Percentiles rank a stretch among this genome's conserved stretches.
phyloP scores from a whole-genome alignment of 2,329 filamentous ascomycete genomes.

The Ascochyta fabae region DNA sequence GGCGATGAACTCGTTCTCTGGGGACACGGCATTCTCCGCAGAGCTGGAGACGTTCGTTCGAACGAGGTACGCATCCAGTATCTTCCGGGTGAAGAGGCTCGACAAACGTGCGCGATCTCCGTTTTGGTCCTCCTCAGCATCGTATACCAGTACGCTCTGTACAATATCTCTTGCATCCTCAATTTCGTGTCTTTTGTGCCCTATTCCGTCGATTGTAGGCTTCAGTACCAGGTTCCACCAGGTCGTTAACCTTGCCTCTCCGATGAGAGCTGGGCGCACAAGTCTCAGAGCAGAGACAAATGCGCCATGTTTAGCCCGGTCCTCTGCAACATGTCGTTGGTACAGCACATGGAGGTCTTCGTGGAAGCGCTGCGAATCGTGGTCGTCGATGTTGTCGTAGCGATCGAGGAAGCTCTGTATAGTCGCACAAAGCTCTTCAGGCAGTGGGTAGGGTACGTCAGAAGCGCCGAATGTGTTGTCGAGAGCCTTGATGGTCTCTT shows the following conservation, averaged over 20 bases:
- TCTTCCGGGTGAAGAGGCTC: conserved; percentile 62
- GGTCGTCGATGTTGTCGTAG: conserved; percentile 71
- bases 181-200: conserved; percentile 68
- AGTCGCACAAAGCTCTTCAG: conserved; percentile 66
- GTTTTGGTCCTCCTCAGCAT: conserved; percentile 62
- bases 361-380: conserved; percentile 72
- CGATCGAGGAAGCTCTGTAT: conserved; percentile 73
- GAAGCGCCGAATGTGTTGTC: conserved; percentile 52
- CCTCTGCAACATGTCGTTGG: conserved; percentile 66
- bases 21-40: conserved; percentile 48
- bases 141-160: conserved; percentile 68
- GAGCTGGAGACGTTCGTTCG: conserved; percentile 49
- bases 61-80: conserved; percentile 53
- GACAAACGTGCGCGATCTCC: conserved; percentile 53
- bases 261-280: conserved; percentile 68
- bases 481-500: conserved; percentile 57
- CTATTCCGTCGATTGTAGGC: conserved; percentile 63
- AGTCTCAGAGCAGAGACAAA: conserved; percentile 72
- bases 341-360: conserved; percentile 74
- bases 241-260: conserved; percentile 66
- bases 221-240: conserved; percentile 74
- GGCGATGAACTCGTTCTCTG: conserved; percentile 56
- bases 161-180: conserved; percentile 70
- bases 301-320: conserved; percentile 64
- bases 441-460: conserved; percentile 62